These are phyloP conservation scores for Sanguinoderma infundibulare DNA, from an alignment of 1,284 basidiomycete species.

Conservation along the genomic window DNA sequence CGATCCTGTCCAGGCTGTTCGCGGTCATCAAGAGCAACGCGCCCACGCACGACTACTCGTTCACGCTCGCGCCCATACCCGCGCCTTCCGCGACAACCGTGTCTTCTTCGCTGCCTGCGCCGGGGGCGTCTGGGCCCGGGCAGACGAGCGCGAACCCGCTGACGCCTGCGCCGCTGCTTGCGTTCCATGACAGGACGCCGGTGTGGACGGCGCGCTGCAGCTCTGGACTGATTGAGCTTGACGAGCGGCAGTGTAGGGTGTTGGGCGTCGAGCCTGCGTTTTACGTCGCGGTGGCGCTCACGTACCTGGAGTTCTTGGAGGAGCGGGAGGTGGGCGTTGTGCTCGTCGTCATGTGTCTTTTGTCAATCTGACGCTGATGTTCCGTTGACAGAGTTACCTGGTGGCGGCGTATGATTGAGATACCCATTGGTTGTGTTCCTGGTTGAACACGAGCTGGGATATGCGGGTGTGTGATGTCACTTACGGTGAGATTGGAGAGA, in stretches of 20 bases:
- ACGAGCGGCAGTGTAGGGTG: constrained; percentile 55
- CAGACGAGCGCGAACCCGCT: constrained; percentile 15
- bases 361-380: too few relatives aligned
- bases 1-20: constrained; percentile 61
- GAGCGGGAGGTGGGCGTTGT: constrained; percentile 69
- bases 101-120: constrained; percentile 18
- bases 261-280: constrained; percentile 77
- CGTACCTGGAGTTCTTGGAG: constrained; percentile 75
- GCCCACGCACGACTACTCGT: constrained; percentile 68
- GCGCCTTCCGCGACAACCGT: constrained; percentile 4
- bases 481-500: not conserved
- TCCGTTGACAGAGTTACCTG: constrained; percentile 36
- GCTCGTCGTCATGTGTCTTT: not conserved
- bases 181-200: constrained; percentile 74
- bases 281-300: constrained; percentile 73
- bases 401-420: constrained; percentile 34
- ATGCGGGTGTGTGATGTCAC: not conserved
- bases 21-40: constrained; percentile 57
- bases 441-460: not conserved
- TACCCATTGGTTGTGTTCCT: not conserved
- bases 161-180: constrained; percentile 53
- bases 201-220: constrained; percentile 59
- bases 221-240: constrained; percentile 67
- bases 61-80: constrained; percentile 55
- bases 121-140: constrained; percentile 21